Evolutionary conservation across 2,329 filamentous ascomycete genomes (phyloP), one percentile per base, ranked within the genome.

Genomic region (Beauveria medogensis): DNA sequence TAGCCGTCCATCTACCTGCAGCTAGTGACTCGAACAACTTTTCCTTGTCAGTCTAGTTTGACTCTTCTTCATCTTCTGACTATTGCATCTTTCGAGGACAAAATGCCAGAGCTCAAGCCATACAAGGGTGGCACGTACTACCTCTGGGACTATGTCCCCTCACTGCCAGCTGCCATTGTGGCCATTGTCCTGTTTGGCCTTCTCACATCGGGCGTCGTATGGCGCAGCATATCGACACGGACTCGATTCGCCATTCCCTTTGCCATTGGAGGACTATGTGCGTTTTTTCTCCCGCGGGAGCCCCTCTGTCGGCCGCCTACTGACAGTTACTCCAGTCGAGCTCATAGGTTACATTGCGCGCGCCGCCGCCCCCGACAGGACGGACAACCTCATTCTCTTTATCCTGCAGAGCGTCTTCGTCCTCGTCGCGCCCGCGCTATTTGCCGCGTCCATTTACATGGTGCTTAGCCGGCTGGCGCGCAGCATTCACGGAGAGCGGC

Each of bases 231-330:
- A 22, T 75, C 71, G 50, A 75, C 74, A 3, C 71, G 74, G 50
- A 78, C 78, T 28, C 81, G 76, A 74, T 84, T 81, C 66, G 81
- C 79, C 67, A 72, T 77, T 16, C 73, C 78, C 1, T 80, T 83
- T 63, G 65, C 76, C 12, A 64, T 80, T 6, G 81, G 80, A 14
- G 78, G 76, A 26, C 24, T 77, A 3, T 77, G 80, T 82, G 74
- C 62, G 80, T 73, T 24, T 2, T 22, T 18, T 48, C 24, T 28
- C 20, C 20, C n/a, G 9, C 28, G 2, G 2, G 10, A n/a, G 20
- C 44, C 26, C 34, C 24, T 2, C 16, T 9, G n/a, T 30, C 12
- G n/a, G 9, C n/a, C 50, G 51, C 54, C 63, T 26, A 58, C 41
- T 56, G 26, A 44, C 43, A 44, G 18, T 20, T 14, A 24, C 28